Conservation (phyloP, 2,329 filamentous ascomycete genomes). For the Ascocoryne sarcoides region DNA sequence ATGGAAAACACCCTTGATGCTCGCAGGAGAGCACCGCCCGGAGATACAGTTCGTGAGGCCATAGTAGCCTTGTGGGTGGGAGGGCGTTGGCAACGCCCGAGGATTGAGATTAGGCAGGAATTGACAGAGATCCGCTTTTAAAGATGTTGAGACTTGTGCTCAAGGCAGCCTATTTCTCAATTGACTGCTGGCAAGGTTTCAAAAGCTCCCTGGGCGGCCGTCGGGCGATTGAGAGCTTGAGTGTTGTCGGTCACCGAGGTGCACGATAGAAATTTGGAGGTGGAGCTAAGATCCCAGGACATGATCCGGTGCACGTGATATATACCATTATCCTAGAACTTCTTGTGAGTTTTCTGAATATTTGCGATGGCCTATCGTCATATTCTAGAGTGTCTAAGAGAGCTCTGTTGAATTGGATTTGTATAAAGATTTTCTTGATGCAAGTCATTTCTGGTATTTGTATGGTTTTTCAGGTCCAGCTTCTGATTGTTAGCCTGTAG, state of each 20-base stretch:
- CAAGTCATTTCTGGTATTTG: too few relatives aligned
- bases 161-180: not conserved
- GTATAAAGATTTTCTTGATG: too few relatives aligned
- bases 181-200: not conserved
- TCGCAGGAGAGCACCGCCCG: conserved; percentile 64
- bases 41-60: conserved; percentile 39
- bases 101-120: not conserved
- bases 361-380: too few relatives aligned
- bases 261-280: conserved; percentile 1
- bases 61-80: conserved; percentile 13
- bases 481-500: too few relatives aligned
- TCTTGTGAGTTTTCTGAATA: too few relatives aligned
- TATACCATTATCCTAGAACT: too few relatives aligned
- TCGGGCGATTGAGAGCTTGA: not conserved
- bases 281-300: too few relatives aligned
- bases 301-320: not conserved
- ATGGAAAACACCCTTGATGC: conserved; percentile 85
- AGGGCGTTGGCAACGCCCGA: conserved; percentile 1
- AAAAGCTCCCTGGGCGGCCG: not conserved
- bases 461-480: too few relatives aligned
- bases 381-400: too few relatives aligned
- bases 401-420: too few relatives aligned
- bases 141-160: not conserved
- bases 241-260: not conserved
- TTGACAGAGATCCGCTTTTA: not conserved